Percentiles rank a stretch among this genome's conserved stretches.
These are phyloP conservation scores for Saraca asoca DNA, from an alignment of 331 rosid genomes.

Conservation along the genomic window DNA sequence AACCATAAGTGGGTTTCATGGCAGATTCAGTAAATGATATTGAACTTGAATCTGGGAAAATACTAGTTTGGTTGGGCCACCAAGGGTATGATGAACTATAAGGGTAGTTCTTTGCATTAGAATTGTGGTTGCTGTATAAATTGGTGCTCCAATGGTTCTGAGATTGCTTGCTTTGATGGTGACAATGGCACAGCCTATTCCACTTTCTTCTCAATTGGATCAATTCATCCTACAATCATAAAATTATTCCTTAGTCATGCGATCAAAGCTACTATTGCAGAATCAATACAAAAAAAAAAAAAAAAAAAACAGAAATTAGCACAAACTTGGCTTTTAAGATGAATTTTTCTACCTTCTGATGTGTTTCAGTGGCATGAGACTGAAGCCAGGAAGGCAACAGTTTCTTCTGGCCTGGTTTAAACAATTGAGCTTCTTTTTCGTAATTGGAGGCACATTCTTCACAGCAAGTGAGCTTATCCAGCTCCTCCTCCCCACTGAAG, in stretches of 20 bases:
- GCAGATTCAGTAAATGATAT: slow-evolving; percentile 60
- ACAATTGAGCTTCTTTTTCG: slow-evolving; percentile 72
- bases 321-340: neutral
- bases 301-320: neutral
- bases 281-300: neutral
- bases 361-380: slow-evolving; percentile 57
- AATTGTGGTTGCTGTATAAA: slow-evolving; percentile 21
- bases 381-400: slow-evolving; percentile 90
- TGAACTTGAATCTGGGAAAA: slow-evolving; percentile 59
- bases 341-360: slow-evolving; percentile 56
- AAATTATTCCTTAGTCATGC: slow-evolving; percentile 27
- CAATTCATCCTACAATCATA: slow-evolving; percentile 61
- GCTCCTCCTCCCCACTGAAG: slow-evolving; percentile 50
- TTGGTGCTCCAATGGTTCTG: slow-evolving; percentile 43
- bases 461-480: slow-evolving; percentile 67
- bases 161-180: slow-evolving; percentile 64
- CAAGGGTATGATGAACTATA: slow-evolving; percentile 56
- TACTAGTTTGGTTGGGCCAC: slow-evolving; percentile 53
- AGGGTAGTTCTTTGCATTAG: slow-evolving; percentile 6
- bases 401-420: slow-evolving; percentile 67
- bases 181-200: slow-evolving; percentile 74
- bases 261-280: neutral
- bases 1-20: slow-evolving; percentile 39
- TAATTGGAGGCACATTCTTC: slow-evolving; percentile 73
- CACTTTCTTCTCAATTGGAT: slow-evolving; percentile 67